A percentile compares a stretch with the other conserved stretches of the same genome.
Evolutionary conservation across 257 asterid genomes (phyloP).

Genomic region (Penstemon eatonii): DNA sequence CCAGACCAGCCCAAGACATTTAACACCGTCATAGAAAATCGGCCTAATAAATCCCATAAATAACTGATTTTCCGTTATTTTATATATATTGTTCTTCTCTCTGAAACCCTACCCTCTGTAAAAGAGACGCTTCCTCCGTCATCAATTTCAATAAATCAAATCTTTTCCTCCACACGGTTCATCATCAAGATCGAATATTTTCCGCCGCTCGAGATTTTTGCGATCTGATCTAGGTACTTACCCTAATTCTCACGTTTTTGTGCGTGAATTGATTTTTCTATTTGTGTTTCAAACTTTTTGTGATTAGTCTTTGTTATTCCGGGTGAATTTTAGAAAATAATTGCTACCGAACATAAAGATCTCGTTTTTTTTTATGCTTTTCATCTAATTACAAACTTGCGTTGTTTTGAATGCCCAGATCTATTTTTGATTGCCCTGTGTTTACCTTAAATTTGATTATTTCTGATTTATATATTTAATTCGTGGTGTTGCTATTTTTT

Average conservation of each 20-base stretch:
- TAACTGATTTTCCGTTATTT: not conserved
- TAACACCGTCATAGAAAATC: not conserved
- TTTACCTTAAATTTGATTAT: no score
- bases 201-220: not conserved
- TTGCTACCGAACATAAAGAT: no score
- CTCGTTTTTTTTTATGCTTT: no score
- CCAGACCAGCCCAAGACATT: no score
- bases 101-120: constrained; percentile 31
- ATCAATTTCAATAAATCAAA: constrained; percentile 9
- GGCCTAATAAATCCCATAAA: constrained; percentile 14
- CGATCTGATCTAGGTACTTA: not conserved
- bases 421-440: no score
- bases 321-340: not conserved
- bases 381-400: no score
- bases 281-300: not conserved
- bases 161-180: not conserved
- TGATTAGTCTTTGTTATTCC: not conserved
- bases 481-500: no score
- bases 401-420: no score
- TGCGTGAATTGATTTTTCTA: not conserved
- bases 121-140: not conserved
- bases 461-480: no score
- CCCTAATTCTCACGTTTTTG: not conserved
- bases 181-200: not conserved
- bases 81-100: not conserved